Conservation (phyloP, 2,329 filamentous ascomycete species). For the Endothia cerciana region DNA sequence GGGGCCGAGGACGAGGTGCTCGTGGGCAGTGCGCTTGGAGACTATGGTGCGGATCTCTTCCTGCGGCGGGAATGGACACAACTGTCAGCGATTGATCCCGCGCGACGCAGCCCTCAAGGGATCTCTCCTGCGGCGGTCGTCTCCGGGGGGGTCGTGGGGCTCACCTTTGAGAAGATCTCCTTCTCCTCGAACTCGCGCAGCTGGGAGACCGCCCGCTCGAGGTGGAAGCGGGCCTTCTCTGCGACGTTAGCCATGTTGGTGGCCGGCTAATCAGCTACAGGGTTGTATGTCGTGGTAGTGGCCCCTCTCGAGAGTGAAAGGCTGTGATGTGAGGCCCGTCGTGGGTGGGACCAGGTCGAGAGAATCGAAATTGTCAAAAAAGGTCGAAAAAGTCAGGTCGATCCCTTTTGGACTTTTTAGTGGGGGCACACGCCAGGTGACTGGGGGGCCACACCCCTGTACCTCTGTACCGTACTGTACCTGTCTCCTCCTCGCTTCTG, state of each 20-base stretch:
- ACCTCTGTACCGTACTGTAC: too few species aligned
- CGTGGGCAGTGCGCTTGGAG: constrained; percentile 88
- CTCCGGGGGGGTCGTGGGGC: constrained; percentile 25
- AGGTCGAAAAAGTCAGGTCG: constrained; percentile 8
- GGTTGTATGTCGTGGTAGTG: neutral
- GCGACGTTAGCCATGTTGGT: constrained; percentile 75
- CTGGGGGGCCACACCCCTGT: neutral
- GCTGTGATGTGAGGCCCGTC: neutral
- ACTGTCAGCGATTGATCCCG: too few species aligned
- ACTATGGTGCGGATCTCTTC: constrained; percentile 90
- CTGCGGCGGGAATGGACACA: constrained; percentile 46
- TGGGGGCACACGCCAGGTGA: neutral
- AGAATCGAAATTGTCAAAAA: constrained; percentile 18
- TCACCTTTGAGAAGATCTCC: constrained; percentile 81
- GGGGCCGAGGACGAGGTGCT: constrained; percentile 85
- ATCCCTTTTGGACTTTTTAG: constrained; percentile 28
- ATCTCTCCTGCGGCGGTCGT: too few species aligned
- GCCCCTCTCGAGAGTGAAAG: neutral
- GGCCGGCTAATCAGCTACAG: neutral
- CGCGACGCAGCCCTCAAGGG: too few species aligned
- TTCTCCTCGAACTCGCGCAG: constrained; percentile 91
- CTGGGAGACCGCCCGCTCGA: constrained; percentile 90
- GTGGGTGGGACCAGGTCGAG: neutral
- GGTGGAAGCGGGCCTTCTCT: constrained; percentile 93
- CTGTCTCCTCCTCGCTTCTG: too few species aligned